These are phyloP conservation scores for sorghum (Sorghum bicolor) DNA, from an alignment of 176 grass and related monocot species.

Conservation along the genomic window Sorghum_bicolor_NCBIv3 NC_012872.2:51958501-51959000, in stretches of 20 bases:
- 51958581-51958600: slow-evolving; percentile 32
- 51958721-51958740: neutral
- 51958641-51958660: neutral
- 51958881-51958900: no score
- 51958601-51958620: slow-evolving; percentile 37
- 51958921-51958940: neutral
- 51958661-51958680: neutral
- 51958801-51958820: neutral
- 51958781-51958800: neutral
- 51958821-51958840: neutral
- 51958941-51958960: neutral
- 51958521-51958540: neutral
- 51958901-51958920: no score
- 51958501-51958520: neutral
- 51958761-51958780: neutral
- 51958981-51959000: neutral
- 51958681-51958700: neutral
- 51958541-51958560: neutral
- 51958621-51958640: slow-evolving; percentile 18
- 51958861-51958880: neutral
- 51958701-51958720: neutral
- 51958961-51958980: neutral
- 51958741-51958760: slow-evolving; percentile 16
- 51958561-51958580: neutral
- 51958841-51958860: neutral